Conservation (phyloP, 345 rosid species). For the Brassica carinata region DNA sequence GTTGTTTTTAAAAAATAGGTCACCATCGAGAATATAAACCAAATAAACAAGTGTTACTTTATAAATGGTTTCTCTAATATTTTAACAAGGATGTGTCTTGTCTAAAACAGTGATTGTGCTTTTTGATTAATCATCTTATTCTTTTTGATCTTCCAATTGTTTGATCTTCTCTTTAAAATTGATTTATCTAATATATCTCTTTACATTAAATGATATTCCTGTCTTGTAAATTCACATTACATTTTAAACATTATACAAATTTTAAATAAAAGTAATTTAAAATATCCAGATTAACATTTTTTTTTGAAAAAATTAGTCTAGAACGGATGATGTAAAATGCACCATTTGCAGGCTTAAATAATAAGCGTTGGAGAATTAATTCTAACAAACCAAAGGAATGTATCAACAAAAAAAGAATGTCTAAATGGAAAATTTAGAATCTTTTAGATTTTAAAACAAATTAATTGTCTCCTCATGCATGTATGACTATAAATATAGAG, state of each 20-base stretch:
- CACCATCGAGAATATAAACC: slow-evolving; percentile 34
- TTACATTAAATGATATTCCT: background rate
- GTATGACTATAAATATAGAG: slow-evolving; percentile 28
- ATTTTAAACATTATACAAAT: background rate
- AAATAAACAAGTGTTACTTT: slow-evolving; percentile 21
- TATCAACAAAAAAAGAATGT: background rate
- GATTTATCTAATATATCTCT: background rate
- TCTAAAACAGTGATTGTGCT: slow-evolving; percentile 1
- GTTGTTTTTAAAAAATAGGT: background rate
- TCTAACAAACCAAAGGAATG: slow-evolving; percentile 1
- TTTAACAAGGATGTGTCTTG: slow-evolving; percentile 6
- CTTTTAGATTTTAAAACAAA: slow-evolving; percentile 1
- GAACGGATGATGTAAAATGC: background rate
- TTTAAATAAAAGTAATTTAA: background rate
- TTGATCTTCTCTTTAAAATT: background rate
- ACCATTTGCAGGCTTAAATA: background rate
- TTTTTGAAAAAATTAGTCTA: background rate
- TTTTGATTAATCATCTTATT: slow-evolving; percentile 7
- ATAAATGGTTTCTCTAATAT: slow-evolving; percentile 1
- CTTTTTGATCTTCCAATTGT: background rate
- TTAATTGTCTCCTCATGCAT: slow-evolving; percentile 1
- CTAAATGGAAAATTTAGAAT: background rate
- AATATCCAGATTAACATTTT: background rate
- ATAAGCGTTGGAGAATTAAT: background rate
- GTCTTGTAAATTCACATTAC: background rate